Base-by-base conservation (phyloP, 2,329 filamentous ascomycete genomes). In the Monilinia polystroma region DNA sequence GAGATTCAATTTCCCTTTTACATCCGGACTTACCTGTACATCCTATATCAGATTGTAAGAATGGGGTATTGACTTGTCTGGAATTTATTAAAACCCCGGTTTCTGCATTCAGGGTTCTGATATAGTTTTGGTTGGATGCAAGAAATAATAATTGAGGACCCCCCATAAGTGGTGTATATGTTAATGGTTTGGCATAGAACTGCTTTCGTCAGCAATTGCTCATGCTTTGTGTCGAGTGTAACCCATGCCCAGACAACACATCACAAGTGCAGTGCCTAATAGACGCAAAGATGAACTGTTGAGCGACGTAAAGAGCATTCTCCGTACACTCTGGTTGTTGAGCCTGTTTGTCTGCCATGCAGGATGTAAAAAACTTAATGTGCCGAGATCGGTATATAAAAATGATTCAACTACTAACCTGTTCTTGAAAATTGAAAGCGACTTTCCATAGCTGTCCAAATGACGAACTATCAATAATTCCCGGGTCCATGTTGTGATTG, bases 401-500 rank as follows among this genome's bases (percentile, higher is more conserved):
- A 10, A 38, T 60, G 2, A 20, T 26, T 14, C 1, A 6, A 20
- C 16, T 14, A 35, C 60, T 55, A n/a, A 63, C 60, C 23, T 63
- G 60, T 43, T 67, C 66, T n/a, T 66, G 47, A 16, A 29, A 23
- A 52, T 53, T 45, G 45, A 53, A 65, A 26, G 72, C 58, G 0
- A 81, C 82, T 71, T 79, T 81, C 78, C 85, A 87, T 10, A 87
- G 75, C 67, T 85, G 81, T 26, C 81, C 83, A 69, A 87, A 88
- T 62, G 83, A 80, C 3, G 81, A 75, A 66, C 83, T 84, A 52
- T 78, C 81, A 2, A 88, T 84, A 11, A 87, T 77, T 18, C 82
- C 79, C 0, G 86, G 86, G 72, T 88, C 84, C 81, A 88, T 84
- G 75, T 88, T 88, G 73, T 88, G 85, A 72, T 85, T 87, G 29